Percentiles rank a stretch among this genome's conserved stretches.
Evolutionary conservation across 2,329 filamentous ascomycete species (phyloP).

Genomic region (Fusarium graminum): DNA sequence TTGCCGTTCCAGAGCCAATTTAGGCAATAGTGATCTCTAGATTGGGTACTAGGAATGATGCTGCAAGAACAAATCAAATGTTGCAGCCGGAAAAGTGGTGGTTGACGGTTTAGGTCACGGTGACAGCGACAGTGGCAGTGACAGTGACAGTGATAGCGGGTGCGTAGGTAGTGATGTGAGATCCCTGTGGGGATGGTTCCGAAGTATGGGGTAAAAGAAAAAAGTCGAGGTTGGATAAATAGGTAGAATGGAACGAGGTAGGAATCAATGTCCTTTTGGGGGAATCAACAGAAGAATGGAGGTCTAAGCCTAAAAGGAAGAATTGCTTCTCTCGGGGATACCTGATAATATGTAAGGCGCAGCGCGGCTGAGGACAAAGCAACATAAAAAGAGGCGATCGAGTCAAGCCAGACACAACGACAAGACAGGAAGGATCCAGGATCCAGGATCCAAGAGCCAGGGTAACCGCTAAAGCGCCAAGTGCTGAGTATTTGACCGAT

Average conservation of each 20-base stretch:
- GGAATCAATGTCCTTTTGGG: conserved; percentile 11
- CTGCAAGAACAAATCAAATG: conserved; percentile 16
- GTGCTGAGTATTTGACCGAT: conserved; percentile 49
- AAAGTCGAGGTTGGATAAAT: too few relatives aligned
- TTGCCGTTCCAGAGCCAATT: background rate
- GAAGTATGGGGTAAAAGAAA: conserved; percentile 49
- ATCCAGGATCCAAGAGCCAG: conserved; percentile 26
- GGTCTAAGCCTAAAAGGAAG: conserved; percentile 6
- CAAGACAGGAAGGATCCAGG: conserved; percentile 29
- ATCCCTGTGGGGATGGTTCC: conserved; percentile 45
- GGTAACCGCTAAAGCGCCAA: conserved; percentile 43
- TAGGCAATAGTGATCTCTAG: conserved; percentile 5
- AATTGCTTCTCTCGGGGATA: conserved; percentile 26
- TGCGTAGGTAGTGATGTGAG: conserved; percentile 26
- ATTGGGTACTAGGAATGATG: conserved; percentile 18
- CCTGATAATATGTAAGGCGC: conserved; percentile 9
- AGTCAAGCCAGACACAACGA: conserved; percentile 23
- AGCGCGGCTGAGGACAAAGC: conserved; percentile 13
- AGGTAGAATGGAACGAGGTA: conserved; percentile 12
- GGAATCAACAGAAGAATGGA: conserved; percentile 8
- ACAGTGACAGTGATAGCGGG: conserved; percentile 1
- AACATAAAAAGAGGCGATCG: conserved; percentile 16
- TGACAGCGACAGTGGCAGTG: conserved; percentile 5
- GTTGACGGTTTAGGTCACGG: background rate
- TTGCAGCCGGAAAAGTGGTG: conserved; percentile 6